Evolutionary conservation across 2,329 filamentous ascomycete species (phyloP).

Genomic region (Zymoseptoria crescenta): DNA sequence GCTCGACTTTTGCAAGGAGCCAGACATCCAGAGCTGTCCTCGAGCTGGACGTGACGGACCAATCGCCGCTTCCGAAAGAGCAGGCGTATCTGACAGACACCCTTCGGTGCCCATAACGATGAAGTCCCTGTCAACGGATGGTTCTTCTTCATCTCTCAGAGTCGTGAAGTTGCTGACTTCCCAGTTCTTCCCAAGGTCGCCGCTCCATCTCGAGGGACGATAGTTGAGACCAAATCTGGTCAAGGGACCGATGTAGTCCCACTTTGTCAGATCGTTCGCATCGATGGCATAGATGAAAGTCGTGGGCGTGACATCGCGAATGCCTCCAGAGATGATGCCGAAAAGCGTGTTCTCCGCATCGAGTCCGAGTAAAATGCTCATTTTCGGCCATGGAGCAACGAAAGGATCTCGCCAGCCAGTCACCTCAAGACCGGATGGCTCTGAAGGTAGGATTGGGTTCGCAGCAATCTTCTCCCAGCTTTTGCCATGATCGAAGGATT

Average conservation of each 20-base stretch:
- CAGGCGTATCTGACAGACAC: conserved; percentile 19
- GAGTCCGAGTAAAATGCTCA: conserved; percentile 15
- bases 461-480: conserved; percentile 30
- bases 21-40: conserved; percentile 41
- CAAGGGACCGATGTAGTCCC: conserved; percentile 41
- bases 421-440: conserved; percentile 29
- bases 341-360: conserved; percentile 30
- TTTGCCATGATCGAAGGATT: conserved; percentile 32
- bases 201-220: conserved; percentile 39
- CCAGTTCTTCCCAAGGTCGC: conserved; percentile 47
- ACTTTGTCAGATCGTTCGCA: conserved; percentile 34
- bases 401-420: conserved; percentile 40
- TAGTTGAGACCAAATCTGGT: conserved; percentile 35
- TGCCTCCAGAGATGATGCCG: conserved; percentile 44
- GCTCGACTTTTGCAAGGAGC: conserved; percentile 19
- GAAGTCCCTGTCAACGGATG: conserved; percentile 31
- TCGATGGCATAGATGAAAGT: conserved; percentile 42
- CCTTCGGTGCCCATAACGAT: conserved; percentile 43
- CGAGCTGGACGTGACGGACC: conserved; percentile 23
- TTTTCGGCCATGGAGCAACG: conserved; percentile 26
- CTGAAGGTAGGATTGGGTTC: conserved; percentile 34
- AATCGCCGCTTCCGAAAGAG: conserved; percentile 9
- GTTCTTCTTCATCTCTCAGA: conserved; percentile 28
- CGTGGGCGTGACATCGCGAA: conserved; percentile 36
- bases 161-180: conserved; percentile 44